Evolutionary conservation across 768 basidiomycete species (phyloP).

Genomic region (Steccherinum ochraceum): DNA sequence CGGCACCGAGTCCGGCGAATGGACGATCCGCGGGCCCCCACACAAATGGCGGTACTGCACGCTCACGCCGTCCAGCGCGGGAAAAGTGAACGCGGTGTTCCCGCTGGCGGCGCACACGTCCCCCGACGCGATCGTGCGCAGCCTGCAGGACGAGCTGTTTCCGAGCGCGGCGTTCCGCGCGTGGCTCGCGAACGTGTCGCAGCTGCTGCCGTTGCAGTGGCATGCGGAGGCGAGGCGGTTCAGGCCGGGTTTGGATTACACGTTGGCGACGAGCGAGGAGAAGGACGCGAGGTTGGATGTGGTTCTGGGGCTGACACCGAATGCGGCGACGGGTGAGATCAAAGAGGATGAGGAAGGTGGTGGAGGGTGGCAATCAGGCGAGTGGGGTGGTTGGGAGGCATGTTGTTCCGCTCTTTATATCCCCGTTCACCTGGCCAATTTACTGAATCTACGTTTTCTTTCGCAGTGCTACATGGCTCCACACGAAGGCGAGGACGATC

Average conservation of each 20-base stretch:
- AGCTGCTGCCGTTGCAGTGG: conserved; percentile 66
- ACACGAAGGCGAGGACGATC: conserved; percentile 92
- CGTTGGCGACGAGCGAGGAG: conserved; percentile 83
- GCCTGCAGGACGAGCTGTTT: conserved; percentile 73
- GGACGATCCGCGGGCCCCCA: conserved; percentile 80
- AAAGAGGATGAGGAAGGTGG: conserved; percentile 16
- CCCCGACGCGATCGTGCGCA: conserved; percentile 54
- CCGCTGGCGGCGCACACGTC: conserved; percentile 47
- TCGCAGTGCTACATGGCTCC: conserved; percentile 88
- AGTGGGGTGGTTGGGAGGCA: conserved; percentile 95
- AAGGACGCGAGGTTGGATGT: conserved; percentile 80
- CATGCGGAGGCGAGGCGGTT: conserved; percentile 81
- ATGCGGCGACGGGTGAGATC: conserved; percentile 30
- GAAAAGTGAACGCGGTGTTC: conserved; percentile 38
- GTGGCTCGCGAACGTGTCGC: conserved; percentile 76
- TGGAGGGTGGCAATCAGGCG: conserved; percentile 62
- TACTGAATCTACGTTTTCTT: conserved; percentile 1
- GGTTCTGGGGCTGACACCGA: conserved; percentile 80
- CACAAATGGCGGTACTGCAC: conserved; percentile 92
- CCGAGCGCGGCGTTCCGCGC: conserved; percentile 78
- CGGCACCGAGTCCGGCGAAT: conserved; percentile 46
- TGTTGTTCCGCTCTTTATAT: conserved; percentile 14
- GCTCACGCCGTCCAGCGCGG: conserved; percentile 31
- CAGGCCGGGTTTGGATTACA: conserved; percentile 91
- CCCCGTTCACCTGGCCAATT: no score